Evolutionary conservation across 306 rosid species (phyloP).

Genomic region (Quercus mongolica): DNA sequence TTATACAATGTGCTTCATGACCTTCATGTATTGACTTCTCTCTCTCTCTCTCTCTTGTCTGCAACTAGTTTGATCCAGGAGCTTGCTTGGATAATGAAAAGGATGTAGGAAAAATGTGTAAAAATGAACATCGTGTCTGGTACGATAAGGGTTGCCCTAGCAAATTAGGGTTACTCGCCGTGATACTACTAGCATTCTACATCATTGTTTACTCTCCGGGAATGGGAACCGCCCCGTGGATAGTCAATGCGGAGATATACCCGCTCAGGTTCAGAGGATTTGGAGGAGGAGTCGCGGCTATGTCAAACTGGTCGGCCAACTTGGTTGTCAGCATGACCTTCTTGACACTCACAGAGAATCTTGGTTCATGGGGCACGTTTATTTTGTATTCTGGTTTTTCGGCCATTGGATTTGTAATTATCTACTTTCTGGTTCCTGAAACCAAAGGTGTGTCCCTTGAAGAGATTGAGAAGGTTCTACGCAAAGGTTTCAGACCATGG

Average conservation of each 20-base stretch:
- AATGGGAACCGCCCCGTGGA: conserved; percentile 84
- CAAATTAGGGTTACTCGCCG: conserved; percentile 62
- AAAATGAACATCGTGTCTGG: conserved; percentile 46
- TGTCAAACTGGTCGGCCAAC: conserved; percentile 72
- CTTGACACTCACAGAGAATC: conserved; percentile 46
- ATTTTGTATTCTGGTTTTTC: conserved; percentile 56
- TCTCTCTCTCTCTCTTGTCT: not conserved
- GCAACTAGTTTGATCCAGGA: conserved; percentile 54
- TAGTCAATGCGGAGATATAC: conserved; percentile 78
- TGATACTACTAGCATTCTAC: conserved; percentile 58
- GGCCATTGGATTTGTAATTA: conserved; percentile 30
- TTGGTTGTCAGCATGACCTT: conserved; percentile 70
- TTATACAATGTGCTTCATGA: not conserved
- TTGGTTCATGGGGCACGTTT: conserved; percentile 68
- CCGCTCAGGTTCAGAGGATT: conserved; percentile 69
- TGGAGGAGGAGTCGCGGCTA: conserved; percentile 86
- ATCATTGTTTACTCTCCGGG: conserved; percentile 73
- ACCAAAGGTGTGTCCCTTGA: conserved; percentile 44
- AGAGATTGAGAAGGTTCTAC: conserved; percentile 47
- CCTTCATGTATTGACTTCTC: not conserved
- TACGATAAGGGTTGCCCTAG: conserved; percentile 74
- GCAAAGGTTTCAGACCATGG: conserved; percentile 26
- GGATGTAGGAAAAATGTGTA: conserved; percentile 29
- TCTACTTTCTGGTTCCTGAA: conserved; percentile 48
- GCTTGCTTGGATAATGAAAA: conserved; percentile 63